These are phyloP conservation scores for Elasticomyces elasticus DNA, from an alignment of 495 filamentous ascomycete genomes.

Conservation along the genomic window DNA sequence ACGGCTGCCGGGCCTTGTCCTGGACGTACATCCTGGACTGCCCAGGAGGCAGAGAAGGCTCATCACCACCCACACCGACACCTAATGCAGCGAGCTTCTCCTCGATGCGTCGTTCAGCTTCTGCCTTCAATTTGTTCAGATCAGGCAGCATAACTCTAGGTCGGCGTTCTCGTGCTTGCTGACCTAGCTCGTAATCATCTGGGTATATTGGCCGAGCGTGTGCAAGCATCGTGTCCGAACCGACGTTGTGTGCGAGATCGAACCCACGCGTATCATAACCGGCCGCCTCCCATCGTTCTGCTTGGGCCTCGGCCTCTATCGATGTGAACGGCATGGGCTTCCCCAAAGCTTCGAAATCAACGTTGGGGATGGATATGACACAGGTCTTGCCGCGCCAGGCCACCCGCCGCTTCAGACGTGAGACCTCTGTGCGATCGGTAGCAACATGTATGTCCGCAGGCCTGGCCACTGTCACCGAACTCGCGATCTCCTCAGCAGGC, in stretches of 20 bases:
- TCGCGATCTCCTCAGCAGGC: background rate
- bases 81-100: conserved; percentile 85
- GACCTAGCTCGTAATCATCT: conserved; percentile 47
- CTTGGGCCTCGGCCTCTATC: conserved; percentile 51
- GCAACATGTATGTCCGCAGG: no score
- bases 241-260: conserved; percentile 23
- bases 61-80: conserved; percentile 65
- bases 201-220: conserved; percentile 70
- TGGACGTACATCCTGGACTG: conserved; percentile 4
- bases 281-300: conserved; percentile 59
- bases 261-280: conserved; percentile 73
- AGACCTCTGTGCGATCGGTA: background rate
- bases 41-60: conserved; percentile 42
- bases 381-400: conserved; percentile 29
- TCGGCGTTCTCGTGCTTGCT: conserved; percentile 42
- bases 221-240: background rate
- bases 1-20: conserved; percentile 48
- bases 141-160: conserved; percentile 69
- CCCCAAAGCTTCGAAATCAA: conserved; percentile 20
- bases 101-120: conserved; percentile 71
- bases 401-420: conserved; percentile 27
- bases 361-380: conserved; percentile 24
- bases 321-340: conserved; percentile 48
- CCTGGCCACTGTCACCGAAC: background rate
- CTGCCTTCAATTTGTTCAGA: conserved; percentile 66